These are phyloP conservation scores for Neurospora hispaniola DNA, from an alignment of 495 filamentous ascomycete genomes.

Conservation along the genomic window DNA sequence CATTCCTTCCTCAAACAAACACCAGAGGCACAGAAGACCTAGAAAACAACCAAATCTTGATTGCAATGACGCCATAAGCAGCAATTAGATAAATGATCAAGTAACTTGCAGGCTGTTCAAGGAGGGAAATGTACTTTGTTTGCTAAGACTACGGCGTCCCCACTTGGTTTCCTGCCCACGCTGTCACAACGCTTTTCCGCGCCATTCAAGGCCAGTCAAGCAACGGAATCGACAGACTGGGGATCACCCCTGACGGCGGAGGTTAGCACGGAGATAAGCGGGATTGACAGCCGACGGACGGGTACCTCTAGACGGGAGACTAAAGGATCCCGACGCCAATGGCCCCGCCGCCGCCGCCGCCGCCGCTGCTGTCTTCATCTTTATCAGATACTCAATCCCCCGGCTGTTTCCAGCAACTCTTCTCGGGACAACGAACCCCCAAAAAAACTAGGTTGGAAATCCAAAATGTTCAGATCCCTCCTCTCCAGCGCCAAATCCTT, in stretches of 20 bases:
- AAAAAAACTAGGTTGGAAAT: neutral
- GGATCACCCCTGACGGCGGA: neutral
- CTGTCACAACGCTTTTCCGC: neutral
- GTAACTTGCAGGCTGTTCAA: neutral
- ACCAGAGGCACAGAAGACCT: neutral
- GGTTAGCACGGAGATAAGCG: neutral
- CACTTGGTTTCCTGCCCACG: neutral
- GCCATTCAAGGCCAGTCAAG: neutral
- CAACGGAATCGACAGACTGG: neutral
- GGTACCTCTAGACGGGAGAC: neutral
- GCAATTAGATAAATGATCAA: neutral
- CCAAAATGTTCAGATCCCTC: constrained; percentile 25
- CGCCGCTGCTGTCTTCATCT: neutral
- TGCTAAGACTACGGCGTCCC: neutral
- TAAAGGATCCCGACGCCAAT: neutral
- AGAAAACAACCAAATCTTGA: neutral
- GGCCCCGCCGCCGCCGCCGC: neutral
- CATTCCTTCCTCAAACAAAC: neutral
- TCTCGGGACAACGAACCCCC: neutral
- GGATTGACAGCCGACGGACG: neutral
- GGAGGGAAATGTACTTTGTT: neutral
- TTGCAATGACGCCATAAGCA: neutral
- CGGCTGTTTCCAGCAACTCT: neutral
- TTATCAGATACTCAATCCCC: neutral
- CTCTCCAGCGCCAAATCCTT: constrained; percentile 29